Evolutionary conservation across 768 basidiomycete species (phyloP), one percentile per base, ranked within the genome.

Genomic region (Amanita brunnescens): DNA sequence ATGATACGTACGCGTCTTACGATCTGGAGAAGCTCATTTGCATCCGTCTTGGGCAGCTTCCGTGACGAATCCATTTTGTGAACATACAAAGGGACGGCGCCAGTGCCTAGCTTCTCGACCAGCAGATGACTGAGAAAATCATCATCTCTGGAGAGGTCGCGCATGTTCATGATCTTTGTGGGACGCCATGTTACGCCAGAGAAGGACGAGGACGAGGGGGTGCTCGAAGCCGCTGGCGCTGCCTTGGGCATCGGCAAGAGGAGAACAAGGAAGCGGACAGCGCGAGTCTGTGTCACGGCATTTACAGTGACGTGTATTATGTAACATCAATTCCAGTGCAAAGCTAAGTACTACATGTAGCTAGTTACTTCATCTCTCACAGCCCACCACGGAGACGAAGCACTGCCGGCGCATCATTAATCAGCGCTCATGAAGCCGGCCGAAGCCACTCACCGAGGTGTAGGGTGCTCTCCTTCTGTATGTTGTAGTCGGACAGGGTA

Each of bases 71-170:
- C 88, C 89, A 92, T 92, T 68, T 90, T 91, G 73, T 92, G 89
- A 12, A 92, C 90, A 51, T 83, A 77, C 48, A 92, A 75, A n/a
- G 90, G 89, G 6, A 85, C 83, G 6, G 65, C 66, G 29, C 85
- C 85, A 2, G 88, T 88, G 39, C 90, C 89, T 30, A 92, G 79
- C 59, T 91, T 91, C 70, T 92, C 89, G 55, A 92, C 87, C 52
- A 92, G 80, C 34, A 92, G 76, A 70, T 91, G 87, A 61, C 85
- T 87, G 64, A 92, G 82, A 65, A 91, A 91, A 69, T 92, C 90
- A 66, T 92, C 90, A 70, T 92, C 90, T 67, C 80, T 83, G 61
- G 89, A 87, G 55, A 92, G 79, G 79, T 92, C 90, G 67, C 79
- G 79, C 77, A 88, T 85, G 71, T 88, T 87, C 88, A 91, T 91